Conservation (phyloP, 768 basidiomycete species). For the Rubroboletus pulcherrimus region DNA sequence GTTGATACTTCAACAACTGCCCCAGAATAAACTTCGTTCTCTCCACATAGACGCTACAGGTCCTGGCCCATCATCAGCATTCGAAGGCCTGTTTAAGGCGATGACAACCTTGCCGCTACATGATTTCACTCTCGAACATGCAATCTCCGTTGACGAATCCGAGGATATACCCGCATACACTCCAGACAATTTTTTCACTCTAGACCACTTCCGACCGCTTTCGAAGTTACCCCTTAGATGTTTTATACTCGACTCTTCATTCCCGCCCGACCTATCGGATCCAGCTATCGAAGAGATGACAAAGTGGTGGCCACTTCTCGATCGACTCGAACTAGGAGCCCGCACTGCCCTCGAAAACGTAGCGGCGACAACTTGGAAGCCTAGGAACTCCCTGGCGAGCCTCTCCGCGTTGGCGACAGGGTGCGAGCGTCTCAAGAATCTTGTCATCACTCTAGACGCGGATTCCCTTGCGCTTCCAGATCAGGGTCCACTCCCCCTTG, state of each 20-base stretch:
- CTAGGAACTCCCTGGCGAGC: conserved; percentile 15
- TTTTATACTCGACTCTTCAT: conserved; percentile 38
- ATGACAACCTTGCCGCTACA: conserved; percentile 34
- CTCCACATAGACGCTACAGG: conserved; percentile 40
- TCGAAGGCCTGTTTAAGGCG: conserved; percentile 34
- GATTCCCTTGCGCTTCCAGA: not conserved
- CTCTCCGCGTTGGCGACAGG: conserved; percentile 15
- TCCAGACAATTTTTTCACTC: conserved; percentile 11
- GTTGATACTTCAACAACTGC: conserved; percentile 34
- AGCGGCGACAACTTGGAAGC: conserved; percentile 16
- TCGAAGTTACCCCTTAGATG: conserved; percentile 33
- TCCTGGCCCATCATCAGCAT: conserved; percentile 23
- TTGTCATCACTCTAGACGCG: conserved; percentile 19
- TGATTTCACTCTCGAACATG: conserved; percentile 42
- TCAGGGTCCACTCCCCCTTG: not conserved
- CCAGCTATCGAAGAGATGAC: conserved; percentile 36
- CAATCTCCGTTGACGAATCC: conserved; percentile 23
- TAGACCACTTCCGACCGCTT: conserved; percentile 35
- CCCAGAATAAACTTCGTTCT: conserved; percentile 30
- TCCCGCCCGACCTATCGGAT: conserved; percentile 39
- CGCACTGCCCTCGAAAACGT: conserved; percentile 24
- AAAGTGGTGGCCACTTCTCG: conserved; percentile 44
- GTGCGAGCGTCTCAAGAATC: conserved; percentile 16
- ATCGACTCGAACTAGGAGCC: conserved; percentile 40
- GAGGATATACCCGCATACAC: conserved; percentile 28